Evolutionary conservation across 2,329 filamentous ascomycete species (phyloP).

Genomic region (Dactylellina leptospora): DNA sequence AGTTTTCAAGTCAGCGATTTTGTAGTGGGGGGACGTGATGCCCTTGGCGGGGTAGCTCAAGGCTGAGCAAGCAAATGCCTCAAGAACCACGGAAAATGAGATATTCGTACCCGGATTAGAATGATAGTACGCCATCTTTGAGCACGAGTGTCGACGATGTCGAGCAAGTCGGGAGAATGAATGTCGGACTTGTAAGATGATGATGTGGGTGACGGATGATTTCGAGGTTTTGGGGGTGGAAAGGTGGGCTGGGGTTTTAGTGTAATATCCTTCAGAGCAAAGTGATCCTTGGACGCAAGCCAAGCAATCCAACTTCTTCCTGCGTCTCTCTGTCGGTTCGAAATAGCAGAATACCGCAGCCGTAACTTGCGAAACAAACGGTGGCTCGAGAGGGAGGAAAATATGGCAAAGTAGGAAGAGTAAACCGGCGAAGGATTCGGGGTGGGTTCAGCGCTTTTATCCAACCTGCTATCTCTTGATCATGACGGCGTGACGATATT

Average conservation of each 20-base stretch:
- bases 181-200: neutral
- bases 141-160: too few species aligned
- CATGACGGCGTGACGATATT: constrained; percentile 37
- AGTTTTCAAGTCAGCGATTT: constrained; percentile 25
- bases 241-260: constrained; percentile 30
- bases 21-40: constrained; percentile 10
- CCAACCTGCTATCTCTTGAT: constrained; percentile 15
- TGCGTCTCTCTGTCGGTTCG: constrained; percentile 13
- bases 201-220: constrained; percentile 9
- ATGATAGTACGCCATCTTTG: constrained; percentile 51
- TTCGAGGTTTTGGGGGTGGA: constrained; percentile 18
- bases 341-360: neutral
- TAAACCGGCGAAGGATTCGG: neutral
- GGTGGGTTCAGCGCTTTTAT: neutral
- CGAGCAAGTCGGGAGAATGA: neutral
- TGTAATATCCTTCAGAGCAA: constrained; percentile 1
- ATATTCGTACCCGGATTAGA: constrained; percentile 41
- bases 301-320: constrained; percentile 25
- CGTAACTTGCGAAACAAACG: neutral
- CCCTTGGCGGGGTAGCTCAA: constrained; percentile 45
- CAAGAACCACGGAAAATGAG: neutral
- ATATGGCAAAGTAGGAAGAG: constrained; percentile 6
- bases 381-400: constrained; percentile 5
- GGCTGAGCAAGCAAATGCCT: constrained; percentile 5
- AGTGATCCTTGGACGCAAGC: constrained; percentile 32